Conservation (phyloP, 2,329 filamentous ascomycete genomes). For the Rhinocladiella mackenziei region DNA sequence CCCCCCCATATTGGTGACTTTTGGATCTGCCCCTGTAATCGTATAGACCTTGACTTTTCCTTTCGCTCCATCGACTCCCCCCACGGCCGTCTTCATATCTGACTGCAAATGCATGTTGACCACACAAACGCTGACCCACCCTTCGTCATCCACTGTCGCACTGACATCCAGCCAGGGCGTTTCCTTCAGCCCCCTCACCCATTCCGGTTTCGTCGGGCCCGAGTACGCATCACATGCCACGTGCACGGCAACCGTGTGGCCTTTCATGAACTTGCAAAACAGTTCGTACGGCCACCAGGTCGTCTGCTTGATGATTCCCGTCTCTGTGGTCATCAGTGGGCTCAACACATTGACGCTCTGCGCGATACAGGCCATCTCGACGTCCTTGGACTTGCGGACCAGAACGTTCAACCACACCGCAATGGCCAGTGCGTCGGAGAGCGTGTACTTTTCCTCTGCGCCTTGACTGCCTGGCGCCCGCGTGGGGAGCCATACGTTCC, state of each 20-base stretch:
- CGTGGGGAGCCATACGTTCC: slow-evolving; percentile 76
- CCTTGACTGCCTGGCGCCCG: slow-evolving; percentile 67
- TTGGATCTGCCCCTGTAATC: slow-evolving; percentile 55
- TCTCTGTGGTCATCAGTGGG: slow-evolving; percentile 66
- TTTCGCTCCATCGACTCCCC: slow-evolving; percentile 39
- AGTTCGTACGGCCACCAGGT: slow-evolving; percentile 72
- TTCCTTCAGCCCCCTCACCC: slow-evolving; percentile 51
- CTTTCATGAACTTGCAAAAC: slow-evolving; percentile 69
- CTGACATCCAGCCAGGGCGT: slow-evolving; percentile 57
- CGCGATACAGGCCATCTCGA: slow-evolving; percentile 76
- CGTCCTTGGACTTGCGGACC: slow-evolving; percentile 63
- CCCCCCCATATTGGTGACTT: slow-evolving; percentile 59
- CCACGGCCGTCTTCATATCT: slow-evolving; percentile 49
- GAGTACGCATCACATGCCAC: slow-evolving; percentile 61
- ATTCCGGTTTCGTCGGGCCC: slow-evolving; percentile 48
- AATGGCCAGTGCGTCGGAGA: slow-evolving; percentile 72
- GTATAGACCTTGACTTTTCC: slow-evolving; percentile 60
- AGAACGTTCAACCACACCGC: slow-evolving; percentile 73
- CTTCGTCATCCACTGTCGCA: slow-evolving; percentile 48
- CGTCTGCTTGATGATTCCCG: slow-evolving; percentile 64
- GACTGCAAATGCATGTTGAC: slow-evolving; percentile 66
- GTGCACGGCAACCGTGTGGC: slow-evolving; percentile 63
- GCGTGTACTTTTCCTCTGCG: slow-evolving; percentile 69
- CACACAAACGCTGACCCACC: slow-evolving; percentile 63
- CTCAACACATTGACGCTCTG: slow-evolving; percentile 75